Percentiles rank a stretch among this genome's conserved stretches.
Evolutionary conservation across 2,329 filamentous ascomycete genomes (phyloP).

Genomic region (Colletotrichum echinochloae): DNA sequence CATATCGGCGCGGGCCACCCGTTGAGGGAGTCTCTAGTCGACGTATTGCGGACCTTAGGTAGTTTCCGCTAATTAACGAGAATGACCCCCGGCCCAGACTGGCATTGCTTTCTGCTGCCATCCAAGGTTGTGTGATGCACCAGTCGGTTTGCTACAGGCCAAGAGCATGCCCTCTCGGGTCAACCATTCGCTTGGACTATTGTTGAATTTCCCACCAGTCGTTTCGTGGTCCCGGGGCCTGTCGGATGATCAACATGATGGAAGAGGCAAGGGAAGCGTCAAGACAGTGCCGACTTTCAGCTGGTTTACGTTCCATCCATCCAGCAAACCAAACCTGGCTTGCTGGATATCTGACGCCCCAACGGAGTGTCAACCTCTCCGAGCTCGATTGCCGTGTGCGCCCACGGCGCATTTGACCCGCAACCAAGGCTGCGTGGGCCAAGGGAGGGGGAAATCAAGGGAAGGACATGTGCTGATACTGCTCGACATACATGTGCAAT

Average conservation of each 20-base stretch:
- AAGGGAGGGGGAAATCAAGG: background rate
- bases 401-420: background rate
- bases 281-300: background rate
- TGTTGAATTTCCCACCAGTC: too few species aligned
- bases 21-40: slow-evolving; percentile 58
- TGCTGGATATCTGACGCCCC: background rate
- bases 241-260: background rate
- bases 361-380: background rate
- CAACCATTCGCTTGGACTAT: background rate
- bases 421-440: background rate
- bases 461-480: background rate
- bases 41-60: slow-evolving; percentile 54
- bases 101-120: background rate
- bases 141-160: background rate
- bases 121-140: background rate
- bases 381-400: too few species aligned
- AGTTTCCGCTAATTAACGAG: slow-evolving; percentile 40
- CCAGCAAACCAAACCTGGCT: background rate
- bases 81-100: background rate
- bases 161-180: background rate
- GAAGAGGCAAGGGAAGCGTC: background rate
- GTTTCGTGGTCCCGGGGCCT: background rate
- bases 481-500: background rate
- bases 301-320: background rate
- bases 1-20: slow-evolving; percentile 48